Evolutionary conservation across 1,284 basidiomycete genomes (phyloP), one percentile per base, ranked within the genome.

Genomic region (Tremellales sp.): DNA sequence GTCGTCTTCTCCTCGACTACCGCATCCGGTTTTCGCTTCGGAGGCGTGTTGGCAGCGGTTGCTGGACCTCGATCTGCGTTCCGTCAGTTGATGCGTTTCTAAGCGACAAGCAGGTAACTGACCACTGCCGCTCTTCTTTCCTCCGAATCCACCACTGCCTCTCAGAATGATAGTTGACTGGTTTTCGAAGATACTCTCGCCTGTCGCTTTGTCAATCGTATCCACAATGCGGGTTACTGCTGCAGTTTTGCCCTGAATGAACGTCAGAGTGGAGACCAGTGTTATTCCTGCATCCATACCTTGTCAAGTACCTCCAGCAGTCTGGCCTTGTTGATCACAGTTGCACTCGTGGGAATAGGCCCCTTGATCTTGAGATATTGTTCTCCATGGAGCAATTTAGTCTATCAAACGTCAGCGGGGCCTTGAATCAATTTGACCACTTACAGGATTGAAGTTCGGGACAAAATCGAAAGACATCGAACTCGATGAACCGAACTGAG

Each of bases 311-410:
- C 73, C 49, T 74, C 72, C 33, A 74, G 54, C 34, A 79, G 62
- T 46, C 70, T 80, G 9, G 84, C 79, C 61, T 86, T 78, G 70
- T 81, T 94, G 34, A 90, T 78, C 28, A 97, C 76, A n/a, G 84
- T 83, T 3, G 82, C 93, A 53, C 79, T 84, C 0, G 88, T 91
- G 0, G 94, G 93, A 56, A 97, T 88, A 1, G 86, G 83, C 1
- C 76, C 83, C 16, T 27, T 21, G 73, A 98, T 91, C 53, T 83
- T 78, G 53, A 99, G 76, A 72, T 90, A 97, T 69, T 98, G 95
- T 72, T 99, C 94, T 49, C 94, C 94, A 72, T 99, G 95, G 24
- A 99, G 79, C n/a, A 98, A 78, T 75, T 92, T 97, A 52, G 91
- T n/a, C n/a, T n/a, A n/a, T n/a, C n/a, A n/a, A n/a, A n/a, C n/a